Base-by-base conservation (phyloP, 2,329 filamentous ascomycete genomes). In the Pseudopithomyces chartarum region DNA sequence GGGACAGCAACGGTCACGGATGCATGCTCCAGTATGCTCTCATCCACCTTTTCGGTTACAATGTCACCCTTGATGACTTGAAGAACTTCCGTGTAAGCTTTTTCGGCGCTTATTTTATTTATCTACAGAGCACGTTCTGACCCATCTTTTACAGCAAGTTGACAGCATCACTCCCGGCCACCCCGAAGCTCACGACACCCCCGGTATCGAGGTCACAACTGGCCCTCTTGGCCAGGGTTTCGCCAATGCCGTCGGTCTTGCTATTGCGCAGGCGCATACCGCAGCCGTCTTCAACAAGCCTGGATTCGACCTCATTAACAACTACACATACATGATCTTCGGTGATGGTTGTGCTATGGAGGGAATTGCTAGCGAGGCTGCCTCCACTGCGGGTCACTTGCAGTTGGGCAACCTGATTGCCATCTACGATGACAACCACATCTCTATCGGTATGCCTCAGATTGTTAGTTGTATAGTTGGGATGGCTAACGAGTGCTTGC, bases 1-100 rank as follows among this genome's bases (percentile, higher is more conserved):
- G 29, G n/a, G 7, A 50, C 71, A 97, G 93, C 61, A 99, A 99
- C 85, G 95, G 95, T 70, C 95, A 99, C 83, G 95, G 90, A 71
- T 99, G 95, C 87, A 97, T 99, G 93, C 91, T 99, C 60, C 95
- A 97, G 80, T 99, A 99, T 88, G 90, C 94, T 73, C 87, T 99
- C 69, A 90, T 99, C 73, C 95, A 99, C 84, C 85, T 99, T 55
- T 97, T 93, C 81, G 95, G 95, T 79, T 99, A 96, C 79, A 86
- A 82, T 63, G 71, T 99, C 69, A 86, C 86, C 73, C 84, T 99
- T 61, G 91, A 99, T 73, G 95, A 98, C 81, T 80, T 99, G 70
- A 99, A 98, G 88, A 81, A 84, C 71, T 99, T 99, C 91, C 90
- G 95, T 80, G 92, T 97, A 87, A 79, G 91, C 84, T 57, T 36